phyloP scores from a whole-genome alignment of 2,329 filamentous ascomycete species.

The Fusarium coicis region DNA sequence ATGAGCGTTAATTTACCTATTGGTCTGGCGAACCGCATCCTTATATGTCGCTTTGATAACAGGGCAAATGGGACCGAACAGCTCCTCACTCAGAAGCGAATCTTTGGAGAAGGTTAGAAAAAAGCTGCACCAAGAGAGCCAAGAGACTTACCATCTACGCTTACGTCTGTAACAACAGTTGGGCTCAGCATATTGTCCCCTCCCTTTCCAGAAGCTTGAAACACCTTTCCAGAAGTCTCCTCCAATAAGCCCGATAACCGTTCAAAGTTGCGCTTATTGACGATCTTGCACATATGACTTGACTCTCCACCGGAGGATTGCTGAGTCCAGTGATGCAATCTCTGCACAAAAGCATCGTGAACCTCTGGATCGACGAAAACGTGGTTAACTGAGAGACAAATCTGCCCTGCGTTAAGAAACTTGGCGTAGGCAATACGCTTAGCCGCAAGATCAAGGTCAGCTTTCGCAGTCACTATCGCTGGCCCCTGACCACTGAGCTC shows the following conservation, averaged over 20 bases:
- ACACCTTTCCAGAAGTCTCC: slow-evolving; percentile 31
- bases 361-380: slow-evolving; percentile 56
- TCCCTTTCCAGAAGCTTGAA: background rate
- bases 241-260: slow-evolving; percentile 52
- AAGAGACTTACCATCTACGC: background rate
- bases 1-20: background rate
- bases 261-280: slow-evolving; percentile 56
- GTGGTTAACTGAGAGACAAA: slow-evolving; percentile 52
- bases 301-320: background rate
- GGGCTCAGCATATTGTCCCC: background rate
- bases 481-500: slow-evolving; percentile 60
- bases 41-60: background rate
- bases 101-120: slow-evolving; percentile 35
- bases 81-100: slow-evolving; percentile 55
- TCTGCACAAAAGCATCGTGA: slow-evolving; percentile 47
- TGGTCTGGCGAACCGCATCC: background rate
- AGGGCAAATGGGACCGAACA: slow-evolving; percentile 38
- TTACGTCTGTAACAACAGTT: background rate
- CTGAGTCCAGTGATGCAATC: slow-evolving; percentile 29
- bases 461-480: slow-evolving; percentile 54
- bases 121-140: rapidly evolving
- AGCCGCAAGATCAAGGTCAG: slow-evolving; percentile 55
- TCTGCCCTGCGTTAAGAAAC: slow-evolving; percentile 53
- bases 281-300: slow-evolving; percentile 45
- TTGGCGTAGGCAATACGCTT: slow-evolving; percentile 57